Evolutionary conservation across 73 alveolate species (phyloP).

Genomic region (Symbiodinium pilosum): DNA sequence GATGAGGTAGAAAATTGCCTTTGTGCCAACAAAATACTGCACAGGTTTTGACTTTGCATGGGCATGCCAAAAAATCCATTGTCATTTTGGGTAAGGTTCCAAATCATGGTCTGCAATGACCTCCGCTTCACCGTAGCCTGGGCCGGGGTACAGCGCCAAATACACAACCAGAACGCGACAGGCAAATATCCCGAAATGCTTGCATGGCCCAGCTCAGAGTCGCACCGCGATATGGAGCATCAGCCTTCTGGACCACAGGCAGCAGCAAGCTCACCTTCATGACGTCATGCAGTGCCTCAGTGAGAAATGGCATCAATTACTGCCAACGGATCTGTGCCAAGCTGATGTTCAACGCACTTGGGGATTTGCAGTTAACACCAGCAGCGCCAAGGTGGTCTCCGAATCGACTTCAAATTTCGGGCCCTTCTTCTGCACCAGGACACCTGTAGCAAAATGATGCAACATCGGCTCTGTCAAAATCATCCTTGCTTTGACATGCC

Average conservation of each 20-base stretch:
- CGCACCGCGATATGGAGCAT: slow-evolving; percentile 63
- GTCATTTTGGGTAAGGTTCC: neutral
- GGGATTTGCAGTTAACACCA: slow-evolving; percentile 60
- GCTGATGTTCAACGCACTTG: neutral
- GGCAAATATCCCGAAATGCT: neutral
- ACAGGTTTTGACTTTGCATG: too few species aligned
- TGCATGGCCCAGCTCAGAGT: neutral
- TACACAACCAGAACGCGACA: neutral
- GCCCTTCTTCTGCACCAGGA: slow-evolving; percentile 45
- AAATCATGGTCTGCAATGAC: slow-evolving; percentile 73
- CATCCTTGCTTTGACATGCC: slow-evolving; percentile 29
- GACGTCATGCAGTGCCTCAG: slow-evolving; percentile 91
- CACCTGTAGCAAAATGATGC: too few species aligned
- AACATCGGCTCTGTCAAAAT: too few species aligned
- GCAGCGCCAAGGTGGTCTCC: slow-evolving; percentile 56
- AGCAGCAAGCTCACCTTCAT: slow-evolving; percentile 73
- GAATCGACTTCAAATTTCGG: slow-evolving; percentile 47
- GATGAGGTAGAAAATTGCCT: slow-evolving; percentile 78
- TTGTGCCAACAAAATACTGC: too few species aligned
- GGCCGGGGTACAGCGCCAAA: too few species aligned
- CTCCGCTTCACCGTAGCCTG: slow-evolving; percentile 73
- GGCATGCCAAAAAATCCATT: too few species aligned
- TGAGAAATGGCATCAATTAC: neutral
- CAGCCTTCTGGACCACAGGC: slow-evolving; percentile 65
- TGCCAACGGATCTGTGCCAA: neutral